These are phyloP conservation scores for Colletotrichum noveboracense DNA, from an alignment of 2,329 filamentous ascomycete genomes.

Conservation along the genomic window DNA sequence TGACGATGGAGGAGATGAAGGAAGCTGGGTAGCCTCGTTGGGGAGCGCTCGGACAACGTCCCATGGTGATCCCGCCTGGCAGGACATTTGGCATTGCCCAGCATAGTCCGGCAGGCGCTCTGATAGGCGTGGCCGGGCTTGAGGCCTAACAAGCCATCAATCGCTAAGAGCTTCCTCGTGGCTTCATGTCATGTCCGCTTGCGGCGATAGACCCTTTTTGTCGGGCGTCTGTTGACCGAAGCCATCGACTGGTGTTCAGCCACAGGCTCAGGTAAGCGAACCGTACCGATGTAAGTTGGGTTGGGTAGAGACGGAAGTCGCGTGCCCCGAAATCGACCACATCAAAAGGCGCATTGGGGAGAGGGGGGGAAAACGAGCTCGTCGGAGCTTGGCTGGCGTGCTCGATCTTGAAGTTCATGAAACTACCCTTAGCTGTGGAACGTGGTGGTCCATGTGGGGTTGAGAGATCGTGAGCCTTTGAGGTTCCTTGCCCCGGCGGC, in stretches of 20 bases:
- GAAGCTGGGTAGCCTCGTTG: not conserved
- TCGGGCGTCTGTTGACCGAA: not conserved
- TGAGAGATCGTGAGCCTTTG: not conserved
- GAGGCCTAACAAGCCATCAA: not conserved
- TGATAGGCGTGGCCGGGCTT: not conserved
- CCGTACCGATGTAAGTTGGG: not conserved
- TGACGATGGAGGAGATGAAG: not conserved
- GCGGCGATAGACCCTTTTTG: not conserved
- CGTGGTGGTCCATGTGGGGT: not conserved
- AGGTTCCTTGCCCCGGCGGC: not conserved
- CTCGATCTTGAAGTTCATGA: not conserved
- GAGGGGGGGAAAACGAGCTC: not conserved
- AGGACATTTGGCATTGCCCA: not conserved
- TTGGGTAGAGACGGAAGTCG: not conserved
- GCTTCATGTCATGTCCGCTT: not conserved
- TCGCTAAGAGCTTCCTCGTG: not conserved
- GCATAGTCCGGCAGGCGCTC: slow-evolving; percentile 2
- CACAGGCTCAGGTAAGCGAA: slow-evolving; percentile 6
- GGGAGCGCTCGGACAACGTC: not conserved
- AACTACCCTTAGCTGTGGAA: not conserved
- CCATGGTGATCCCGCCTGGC: slow-evolving; percentile 4
- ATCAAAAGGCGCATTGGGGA: not conserved
- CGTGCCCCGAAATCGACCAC: not conserved
- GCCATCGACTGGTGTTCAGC: slow-evolving; percentile 4
- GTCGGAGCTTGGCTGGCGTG: not conserved